Percentiles rank a stretch among this genome's conserved stretches.
phyloP scores from a whole-genome alignment of 2,329 filamentous ascomycete genomes.

The Aquanectria penicillioides region DNA sequence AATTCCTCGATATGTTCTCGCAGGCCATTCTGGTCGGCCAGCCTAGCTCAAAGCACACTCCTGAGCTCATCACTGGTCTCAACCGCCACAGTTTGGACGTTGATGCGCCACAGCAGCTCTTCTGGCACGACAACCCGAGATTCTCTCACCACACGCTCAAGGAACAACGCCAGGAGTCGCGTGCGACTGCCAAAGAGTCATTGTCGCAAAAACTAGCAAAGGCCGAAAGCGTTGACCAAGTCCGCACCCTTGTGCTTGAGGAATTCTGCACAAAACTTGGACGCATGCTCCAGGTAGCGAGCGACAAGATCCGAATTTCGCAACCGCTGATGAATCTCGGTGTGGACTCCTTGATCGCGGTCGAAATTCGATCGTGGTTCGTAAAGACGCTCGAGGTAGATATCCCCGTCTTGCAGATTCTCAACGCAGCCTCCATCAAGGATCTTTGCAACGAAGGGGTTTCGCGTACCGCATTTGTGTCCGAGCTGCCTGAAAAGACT shows the following conservation, averaged over 20 bases:
- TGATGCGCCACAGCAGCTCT: not conserved
- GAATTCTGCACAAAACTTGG: not conserved
- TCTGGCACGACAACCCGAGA: not conserved
- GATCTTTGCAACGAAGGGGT: no score
- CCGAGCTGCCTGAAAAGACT: no score
- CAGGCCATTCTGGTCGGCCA: not conserved
- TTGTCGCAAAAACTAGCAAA: not conserved
- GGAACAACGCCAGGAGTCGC: not conserved
- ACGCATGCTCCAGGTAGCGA: not conserved
- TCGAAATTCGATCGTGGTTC: not conserved
- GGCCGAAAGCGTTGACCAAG: not conserved
- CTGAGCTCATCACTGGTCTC: not conserved
- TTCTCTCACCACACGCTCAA: not conserved
- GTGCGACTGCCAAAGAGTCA: not conserved
- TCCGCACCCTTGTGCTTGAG: not conserved
- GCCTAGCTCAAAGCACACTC: not conserved
- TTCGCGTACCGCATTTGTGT: no score
- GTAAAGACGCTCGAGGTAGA: not conserved
- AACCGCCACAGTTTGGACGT: not conserved
- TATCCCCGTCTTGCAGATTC: not conserved
- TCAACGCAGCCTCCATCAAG: not conserved
- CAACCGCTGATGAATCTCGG: not conserved
- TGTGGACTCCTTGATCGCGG: not conserved
- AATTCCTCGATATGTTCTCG: not conserved
- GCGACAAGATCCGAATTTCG: not conserved